Evolutionary conservation across 139 green algal genomes (phyloP), one percentile per base, ranked within the genome.

Genomic region (Picochlorum sp.): DNA sequence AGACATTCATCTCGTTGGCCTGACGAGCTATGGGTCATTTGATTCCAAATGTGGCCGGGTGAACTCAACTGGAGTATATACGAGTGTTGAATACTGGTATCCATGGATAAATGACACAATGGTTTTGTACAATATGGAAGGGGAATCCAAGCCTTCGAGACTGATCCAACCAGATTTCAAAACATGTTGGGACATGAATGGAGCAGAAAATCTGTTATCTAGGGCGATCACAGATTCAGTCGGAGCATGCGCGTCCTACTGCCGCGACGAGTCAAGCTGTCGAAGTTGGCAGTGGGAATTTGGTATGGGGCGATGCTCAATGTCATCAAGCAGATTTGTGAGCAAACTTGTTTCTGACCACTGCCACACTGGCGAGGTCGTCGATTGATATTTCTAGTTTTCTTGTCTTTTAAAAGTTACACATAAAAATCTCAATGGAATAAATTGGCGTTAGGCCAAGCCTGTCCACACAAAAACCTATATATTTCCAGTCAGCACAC

Each of bases 121-220:
- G 58, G 13, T 16, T 26, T 26, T 52, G 20, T 65, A 65, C 23
- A 65, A 65, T 26, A 32, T 65, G 23, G 13, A 32, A 57, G 58
- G 58, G 21, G 21, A 65, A 51, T 45, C 20, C 13, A 23, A 24
- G 23, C 58, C 58, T 28, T 32, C 20, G 23, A 65, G 23, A 7
- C 15, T 65, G 13, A 65, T 57, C 21, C 20, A 59, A 18, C 58
- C 58, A 32, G 20, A 65, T 32, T 65, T 65, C 57, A 52, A 65
- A 28, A n/a, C 23, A 32, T 65, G 58, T 20, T 65, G 23, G 20
- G 58, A 65, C 15, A 23, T 16, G 21, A 32, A 15, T 15, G 11
- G 8, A 21, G 20, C 21, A 18, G 21, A 52, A 18, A 15, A 32
- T 28, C 16, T 54, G 18, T 26, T 54, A 20, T 54, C 16, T 54